Evolutionary conservation across 2,329 filamentous ascomycete genomes (phyloP), one percentile per base, ranked within the genome.

Genomic region (Nothophaeocryptopus gaeumannii): DNA sequence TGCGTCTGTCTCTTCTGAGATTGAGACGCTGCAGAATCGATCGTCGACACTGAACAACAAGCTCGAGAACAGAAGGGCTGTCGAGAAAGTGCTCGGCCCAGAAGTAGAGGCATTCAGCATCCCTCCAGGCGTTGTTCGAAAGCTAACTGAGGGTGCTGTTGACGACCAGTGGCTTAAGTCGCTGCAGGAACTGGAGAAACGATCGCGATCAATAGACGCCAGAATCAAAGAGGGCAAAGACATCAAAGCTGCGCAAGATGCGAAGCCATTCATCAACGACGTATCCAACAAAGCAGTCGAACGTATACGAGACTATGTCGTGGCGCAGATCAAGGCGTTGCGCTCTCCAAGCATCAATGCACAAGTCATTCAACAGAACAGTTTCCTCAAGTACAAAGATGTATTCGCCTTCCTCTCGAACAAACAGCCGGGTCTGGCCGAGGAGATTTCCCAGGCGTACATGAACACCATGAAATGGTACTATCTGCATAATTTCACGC

Each of bases 381-480:
- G 86, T 52, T 90, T 99, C 61, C 74, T 96, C 41, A 85, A 82
- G 60, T 95, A 90, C 73, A 95, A 89, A 67, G 90, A 96, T 31
- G 74, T 96, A 0, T 99, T 85, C 70, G 78, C 82, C 5, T 99
- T 97, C 65, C 77, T 99, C 30, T 83, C 89, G 52, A 84, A 82
- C 60, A 86, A 92, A 58, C 90, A 97, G 62, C 76, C 86, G 1
- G 78, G 82, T n/a, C 81, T 99, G 5, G 89, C 89, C 8, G 85
- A 91, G 45, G 89, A 99, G 69, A 95, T 99, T 58, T 84, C 84
- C 8, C 86, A 89, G 67, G 93, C 95, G 3, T 99, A 99, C 64
- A 85, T 95, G 74, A 96, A 96, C 68, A 99, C 95, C 0, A 99
- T 99, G 89, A 83, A 90, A 45, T 99, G 93, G 93, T 99, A 99